Evolutionary conservation across 2,329 filamentous ascomycete species (phyloP), one percentile per base, ranked within the genome.

Genomic region (Colletotrichum lini): DNA sequence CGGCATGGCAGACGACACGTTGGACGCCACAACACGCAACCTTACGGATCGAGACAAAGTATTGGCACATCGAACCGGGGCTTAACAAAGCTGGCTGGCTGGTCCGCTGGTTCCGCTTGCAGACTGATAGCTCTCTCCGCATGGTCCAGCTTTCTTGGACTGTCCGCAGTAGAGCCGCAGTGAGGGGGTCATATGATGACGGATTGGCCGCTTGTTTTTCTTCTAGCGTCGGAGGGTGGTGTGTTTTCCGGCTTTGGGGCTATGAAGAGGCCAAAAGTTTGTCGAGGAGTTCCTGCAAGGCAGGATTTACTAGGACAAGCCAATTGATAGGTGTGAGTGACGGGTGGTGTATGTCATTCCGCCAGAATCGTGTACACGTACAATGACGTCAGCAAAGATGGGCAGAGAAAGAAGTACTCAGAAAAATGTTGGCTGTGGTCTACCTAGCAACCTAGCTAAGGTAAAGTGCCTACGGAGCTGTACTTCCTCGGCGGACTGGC

Each of bases 11-110:
- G 42, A 67, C 67, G 63, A 61, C 63, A 60, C 49, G 56, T 70
- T 56, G 67, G 56, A 67, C 67, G 67, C 67, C 67, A 70, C 63
- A 70, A 54, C 23, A 62, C 57, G 50, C 57, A 67, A 61, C 44
- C 40, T 57, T 47, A 54, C 50, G 56, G 44, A 67, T 58, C 35
- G 57, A 42, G 42, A 67, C 50, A 15, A 57, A 54, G n/a, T 30
- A 42, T 38, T 70, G 57, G n/a, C 50, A 61, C 23, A 18, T 13
- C 30, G n/a, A 56, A 12, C 54, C 50, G 18, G 64, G 54, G 26
- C 21, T 42, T 10, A 26, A 62, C 10, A 26, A 44, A 66, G 42
- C 38, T 62, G 40, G 47, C 40, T 54, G 49, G 47, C 49, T 56
- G 40, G 16, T 54, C 18, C 16, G 30, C 30, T 30, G 21, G 49